phyloP scores from a whole-genome alignment of 768 basidiomycete genomes.

The Scleroderma citrinum region DNA sequence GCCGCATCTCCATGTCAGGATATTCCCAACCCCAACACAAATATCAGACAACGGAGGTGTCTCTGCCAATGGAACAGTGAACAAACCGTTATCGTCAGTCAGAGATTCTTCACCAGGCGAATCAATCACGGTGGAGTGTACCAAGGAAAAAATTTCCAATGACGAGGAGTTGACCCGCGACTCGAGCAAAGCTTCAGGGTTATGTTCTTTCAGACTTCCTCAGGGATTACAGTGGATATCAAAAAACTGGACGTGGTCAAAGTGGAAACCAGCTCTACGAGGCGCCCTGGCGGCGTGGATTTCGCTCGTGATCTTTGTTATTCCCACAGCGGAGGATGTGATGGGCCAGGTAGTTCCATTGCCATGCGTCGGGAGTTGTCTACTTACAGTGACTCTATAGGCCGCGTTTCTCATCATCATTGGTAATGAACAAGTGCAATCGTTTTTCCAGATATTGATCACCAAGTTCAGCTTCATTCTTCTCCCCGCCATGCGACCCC shows the following conservation, averaged over 20 bases:
- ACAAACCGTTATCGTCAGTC: no score
- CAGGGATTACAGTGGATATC: slow-evolving; percentile 47
- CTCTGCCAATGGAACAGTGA: neutral
- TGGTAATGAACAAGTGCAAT: slow-evolving; percentile 29
- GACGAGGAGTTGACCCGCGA: neutral
- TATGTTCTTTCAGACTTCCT: slow-evolving; percentile 19
- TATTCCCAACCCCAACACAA: neutral
- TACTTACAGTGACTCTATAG: slow-evolving; percentile 27
- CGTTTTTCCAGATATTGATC: neutral
- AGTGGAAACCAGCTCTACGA: slow-evolving; percentile 58
- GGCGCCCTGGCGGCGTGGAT: slow-evolving; percentile 60
- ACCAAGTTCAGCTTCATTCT: slow-evolving; percentile 42
- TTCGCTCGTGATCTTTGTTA: slow-evolving; percentile 51
- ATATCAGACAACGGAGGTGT: neutral
- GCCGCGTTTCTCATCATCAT: slow-evolving; percentile 62
- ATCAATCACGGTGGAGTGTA: neutral
- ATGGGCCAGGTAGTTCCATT: slow-evolving; percentile 49
- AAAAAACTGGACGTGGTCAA: slow-evolving; percentile 50
- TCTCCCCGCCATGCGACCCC: slow-evolving; percentile 64
- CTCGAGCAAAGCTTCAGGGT: neutral
- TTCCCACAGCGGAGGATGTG: slow-evolving; percentile 39
- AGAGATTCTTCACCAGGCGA: neutral
- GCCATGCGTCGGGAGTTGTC: neutral
- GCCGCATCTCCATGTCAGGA: slow-evolving; percentile 8
- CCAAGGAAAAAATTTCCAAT: neutral